Evolutionary conservation across 352 stramenopile species (phyloP).

Genomic region (Peronosclerospora sorghi): DNA sequence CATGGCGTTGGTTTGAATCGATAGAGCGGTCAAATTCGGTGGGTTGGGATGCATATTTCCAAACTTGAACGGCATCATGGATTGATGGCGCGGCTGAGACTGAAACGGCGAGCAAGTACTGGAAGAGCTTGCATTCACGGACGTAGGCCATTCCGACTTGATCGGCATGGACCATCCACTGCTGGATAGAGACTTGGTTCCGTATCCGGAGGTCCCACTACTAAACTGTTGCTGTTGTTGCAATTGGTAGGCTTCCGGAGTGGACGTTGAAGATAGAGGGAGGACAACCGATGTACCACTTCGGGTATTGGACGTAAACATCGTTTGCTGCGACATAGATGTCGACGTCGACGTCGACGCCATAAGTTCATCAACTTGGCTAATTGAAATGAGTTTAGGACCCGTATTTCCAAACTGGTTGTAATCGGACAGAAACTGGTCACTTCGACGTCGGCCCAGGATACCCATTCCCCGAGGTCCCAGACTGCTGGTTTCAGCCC

Average conservation of each 20-base stretch:
- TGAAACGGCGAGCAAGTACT: slow-evolving; percentile 1
- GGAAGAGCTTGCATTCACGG: too few species aligned
- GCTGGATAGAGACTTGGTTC: slow-evolving; percentile 8
- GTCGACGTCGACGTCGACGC: slow-evolving; percentile 6
- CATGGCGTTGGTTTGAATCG: slow-evolving; percentile 9
- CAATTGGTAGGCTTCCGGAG: slow-evolving; percentile 21
- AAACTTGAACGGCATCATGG: slow-evolving; percentile 29
- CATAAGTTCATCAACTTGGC: slow-evolving; percentile 20
- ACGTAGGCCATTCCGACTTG: slow-evolving; percentile 2
- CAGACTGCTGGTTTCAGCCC: slow-evolving; percentile 5
- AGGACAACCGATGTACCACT: slow-evolving; percentile 23
- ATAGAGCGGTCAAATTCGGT: slow-evolving; percentile 1
- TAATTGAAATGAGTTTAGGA: slow-evolving; percentile 7
- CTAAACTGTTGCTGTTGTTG: slow-evolving; percentile 9
- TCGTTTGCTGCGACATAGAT: slow-evolving; percentile 8
- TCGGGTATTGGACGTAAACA: slow-evolving; percentile 14
- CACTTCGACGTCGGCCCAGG: slow-evolving; percentile 19
- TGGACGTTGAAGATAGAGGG: slow-evolving; percentile 17
- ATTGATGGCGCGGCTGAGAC: slow-evolving; percentile 7
- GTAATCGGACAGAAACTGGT: slow-evolving; percentile 19
- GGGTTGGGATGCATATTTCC: slow-evolving; percentile 6
- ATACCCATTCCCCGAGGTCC: slow-evolving; percentile 3
- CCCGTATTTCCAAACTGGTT: slow-evolving; percentile 1
- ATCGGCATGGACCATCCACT: slow-evolving; percentile 10
- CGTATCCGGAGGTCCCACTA: slow-evolving; percentile 5